A percentile compares a stretch with the other conserved stretches of the same genome.
phyloP scores from a whole-genome alignment of 2,329 filamentous ascomycete genomes.

The Cordyceps cateniannulata region DNA sequence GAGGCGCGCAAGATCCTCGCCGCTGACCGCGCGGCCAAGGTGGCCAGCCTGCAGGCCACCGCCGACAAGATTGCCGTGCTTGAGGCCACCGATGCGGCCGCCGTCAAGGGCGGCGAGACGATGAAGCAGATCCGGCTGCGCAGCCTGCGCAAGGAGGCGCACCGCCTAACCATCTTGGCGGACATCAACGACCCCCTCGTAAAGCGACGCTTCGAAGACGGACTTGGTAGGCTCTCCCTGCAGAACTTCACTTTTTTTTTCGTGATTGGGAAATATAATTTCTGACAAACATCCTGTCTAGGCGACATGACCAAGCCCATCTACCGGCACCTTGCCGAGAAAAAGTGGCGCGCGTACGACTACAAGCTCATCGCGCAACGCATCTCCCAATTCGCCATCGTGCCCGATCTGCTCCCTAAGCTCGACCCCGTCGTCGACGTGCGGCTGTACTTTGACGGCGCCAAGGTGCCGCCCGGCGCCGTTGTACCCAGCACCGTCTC shows the following conservation, averaged over 20 bases:
- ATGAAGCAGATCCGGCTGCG: slow-evolving; percentile 8
- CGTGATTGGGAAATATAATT: background rate
- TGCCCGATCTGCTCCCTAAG: slow-evolving; percentile 79
- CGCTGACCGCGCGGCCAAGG: slow-evolving; percentile 74
- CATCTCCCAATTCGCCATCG: slow-evolving; percentile 76
- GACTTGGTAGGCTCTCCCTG: slow-evolving; percentile 53
- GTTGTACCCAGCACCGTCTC: slow-evolving; percentile 70
- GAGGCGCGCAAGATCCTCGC: slow-evolving; percentile 81
- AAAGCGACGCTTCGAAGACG: slow-evolving; percentile 91
- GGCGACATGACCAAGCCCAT: slow-evolving; percentile 95
- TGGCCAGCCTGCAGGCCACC: slow-evolving; percentile 64
- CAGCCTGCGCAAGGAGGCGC: slow-evolving; percentile 41
- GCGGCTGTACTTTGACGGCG: slow-evolving; percentile 69
- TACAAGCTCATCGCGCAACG: slow-evolving; percentile 76
- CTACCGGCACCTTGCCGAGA: slow-evolving; percentile 82
- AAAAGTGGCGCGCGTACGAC: slow-evolving; percentile 82
- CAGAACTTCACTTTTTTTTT: slow-evolving; percentile 21
- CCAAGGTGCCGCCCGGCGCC: slow-evolving; percentile 66
- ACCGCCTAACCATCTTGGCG: slow-evolving; percentile 77
- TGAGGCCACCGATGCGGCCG: slow-evolving; percentile 49
- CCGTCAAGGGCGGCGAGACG: slow-evolving; percentile 48
- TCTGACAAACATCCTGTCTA: too few relatives aligned
- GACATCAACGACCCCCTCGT: slow-evolving; percentile 94
- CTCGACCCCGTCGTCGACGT: slow-evolving; percentile 76
- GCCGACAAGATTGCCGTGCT: slow-evolving; percentile 62